Conservation (phyloP, 495 filamentous ascomycete species). For the Thermothielavioides terrestris region DNA sequence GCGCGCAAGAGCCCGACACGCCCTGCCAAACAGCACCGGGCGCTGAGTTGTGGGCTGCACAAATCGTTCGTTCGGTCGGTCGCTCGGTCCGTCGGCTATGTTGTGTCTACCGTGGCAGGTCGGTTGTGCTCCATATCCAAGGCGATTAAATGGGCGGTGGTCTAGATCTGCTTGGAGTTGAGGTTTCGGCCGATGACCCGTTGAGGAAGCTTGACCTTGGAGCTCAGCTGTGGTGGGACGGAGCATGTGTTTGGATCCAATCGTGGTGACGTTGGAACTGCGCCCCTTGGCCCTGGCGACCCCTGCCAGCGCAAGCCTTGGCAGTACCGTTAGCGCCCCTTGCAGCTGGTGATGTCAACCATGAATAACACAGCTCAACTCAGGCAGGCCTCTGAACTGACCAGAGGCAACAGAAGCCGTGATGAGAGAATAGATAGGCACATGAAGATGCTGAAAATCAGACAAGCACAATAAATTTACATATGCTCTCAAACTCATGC, state of each 20-base stretch:
- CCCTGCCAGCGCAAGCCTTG: background rate
- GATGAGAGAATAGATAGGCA: no score
- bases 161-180: background rate
- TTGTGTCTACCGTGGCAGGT: no score
- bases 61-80: no score
- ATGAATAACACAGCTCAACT: no score
- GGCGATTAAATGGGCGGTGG: background rate
- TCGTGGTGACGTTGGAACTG: slow-evolving; percentile 16
- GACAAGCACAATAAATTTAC: no score
- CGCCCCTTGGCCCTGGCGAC: background rate
- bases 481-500: no score
- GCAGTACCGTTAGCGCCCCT: background rate
- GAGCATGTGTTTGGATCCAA: background rate
- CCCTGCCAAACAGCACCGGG: no score
- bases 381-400: no score
- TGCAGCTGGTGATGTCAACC: background rate
- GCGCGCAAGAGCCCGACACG: background rate
- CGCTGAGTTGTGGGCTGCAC: no score
- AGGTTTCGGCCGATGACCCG: background rate
- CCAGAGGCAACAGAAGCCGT: no score
- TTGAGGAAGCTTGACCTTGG: slow-evolving; percentile 1
- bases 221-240: slow-evolving; percentile 4
- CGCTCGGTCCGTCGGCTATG: no score
- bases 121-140: background rate
- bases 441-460: no score